Conservation (phyloP, 768 basidiomycete species). For the Suillus weaverae region DNA sequence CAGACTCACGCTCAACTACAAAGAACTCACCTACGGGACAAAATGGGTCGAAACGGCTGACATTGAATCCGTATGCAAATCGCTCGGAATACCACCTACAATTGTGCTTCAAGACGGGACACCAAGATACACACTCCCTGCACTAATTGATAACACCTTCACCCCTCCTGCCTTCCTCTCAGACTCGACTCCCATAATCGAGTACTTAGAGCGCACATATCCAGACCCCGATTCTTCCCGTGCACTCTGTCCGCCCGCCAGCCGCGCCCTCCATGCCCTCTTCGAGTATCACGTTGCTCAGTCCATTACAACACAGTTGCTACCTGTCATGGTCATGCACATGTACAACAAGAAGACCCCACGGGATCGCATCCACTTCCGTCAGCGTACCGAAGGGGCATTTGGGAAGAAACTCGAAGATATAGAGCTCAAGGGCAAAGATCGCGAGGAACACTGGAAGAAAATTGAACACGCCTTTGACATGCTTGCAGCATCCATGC, state of each 20-base stretch:
- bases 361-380: constrained; percentile 19
- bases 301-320: constrained; percentile 16
- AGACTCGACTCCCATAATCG: constrained; percentile 37
- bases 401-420: constrained; percentile 10
- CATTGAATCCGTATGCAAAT: constrained; percentile 27
- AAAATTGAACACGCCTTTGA: constrained; percentile 21
- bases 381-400: constrained; percentile 15
- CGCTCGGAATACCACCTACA: constrained; percentile 29
- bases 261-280: constrained; percentile 23
- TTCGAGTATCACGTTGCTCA: constrained; percentile 21
- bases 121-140: constrained; percentile 36
- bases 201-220: constrained; percentile 37
- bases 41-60: constrained; percentile 28
- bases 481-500: constrained; percentile 6
- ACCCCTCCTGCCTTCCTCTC: constrained; percentile 26
- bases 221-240: constrained; percentile 16
- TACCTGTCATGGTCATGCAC: constrained; percentile 22
- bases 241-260: constrained; percentile 20
- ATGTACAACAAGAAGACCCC: constrained; percentile 25
- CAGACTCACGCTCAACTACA: constrained; percentile 30
- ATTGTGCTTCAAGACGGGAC: constrained; percentile 24
- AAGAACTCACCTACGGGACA: constrained; percentile 27
- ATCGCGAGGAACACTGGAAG: constrained; percentile 25
- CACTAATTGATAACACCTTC: constrained; percentile 26
- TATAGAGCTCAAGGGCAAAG: constrained; percentile 18